phyloP scores from a whole-genome alignment of 2,329 filamentous ascomycete species.

The Pyrenophora tritici-repentis region DNA sequence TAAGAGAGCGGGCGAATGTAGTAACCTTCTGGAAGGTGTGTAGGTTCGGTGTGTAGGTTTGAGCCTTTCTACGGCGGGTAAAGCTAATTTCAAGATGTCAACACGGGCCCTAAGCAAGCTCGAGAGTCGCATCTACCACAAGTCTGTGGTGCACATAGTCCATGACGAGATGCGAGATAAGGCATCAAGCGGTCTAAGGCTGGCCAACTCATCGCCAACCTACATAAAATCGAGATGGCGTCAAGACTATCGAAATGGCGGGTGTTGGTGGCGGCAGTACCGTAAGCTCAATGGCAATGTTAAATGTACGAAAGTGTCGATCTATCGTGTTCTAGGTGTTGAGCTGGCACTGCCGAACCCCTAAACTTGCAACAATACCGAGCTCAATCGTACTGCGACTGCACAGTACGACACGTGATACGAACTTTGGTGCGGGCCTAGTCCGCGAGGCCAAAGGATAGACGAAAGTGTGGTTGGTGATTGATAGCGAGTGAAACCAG shows the following conservation, averaged over 20 bases:
- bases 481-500: slow-evolving; percentile 9
- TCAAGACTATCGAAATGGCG: not conserved
- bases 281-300: not conserved
- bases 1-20: no score
- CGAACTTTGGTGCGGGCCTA: no score
- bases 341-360: no score
- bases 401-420: no score
- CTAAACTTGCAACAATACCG: no score
- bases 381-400: no score
- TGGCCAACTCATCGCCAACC: not conserved
- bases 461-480: not conserved
- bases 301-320: not conserved
- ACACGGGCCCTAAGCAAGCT: not conserved
- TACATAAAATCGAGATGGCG: not conserved
- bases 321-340: no score
- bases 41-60: no score
- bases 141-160: not conserved
- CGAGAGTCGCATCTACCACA: not conserved
- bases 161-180: not conserved
- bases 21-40: no score
- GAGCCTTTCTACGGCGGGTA: not conserved
- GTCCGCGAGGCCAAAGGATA: not conserved
- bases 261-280: not conserved
- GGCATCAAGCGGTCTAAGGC: not conserved
- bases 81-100: not conserved